Percentiles rank a stretch among this genome's conserved stretches.
These are phyloP conservation scores for Acanthamoeba sp. DNA, from an alignment of 208 protist species.

Conservation along the genomic window DNA sequence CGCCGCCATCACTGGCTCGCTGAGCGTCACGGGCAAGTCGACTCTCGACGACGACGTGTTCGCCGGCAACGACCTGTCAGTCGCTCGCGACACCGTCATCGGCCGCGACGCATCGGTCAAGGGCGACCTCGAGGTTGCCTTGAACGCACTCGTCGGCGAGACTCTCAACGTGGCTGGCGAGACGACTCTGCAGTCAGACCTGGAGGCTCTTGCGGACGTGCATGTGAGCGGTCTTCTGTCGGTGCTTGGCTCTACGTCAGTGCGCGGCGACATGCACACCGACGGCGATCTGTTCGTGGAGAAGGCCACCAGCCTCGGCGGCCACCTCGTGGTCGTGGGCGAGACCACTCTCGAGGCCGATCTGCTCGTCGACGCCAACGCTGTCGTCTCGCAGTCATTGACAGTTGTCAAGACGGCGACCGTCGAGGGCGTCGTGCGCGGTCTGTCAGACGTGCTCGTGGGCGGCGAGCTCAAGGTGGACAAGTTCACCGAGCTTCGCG, in stretches of 20 bases:
- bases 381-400: background rate
- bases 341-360: background rate
- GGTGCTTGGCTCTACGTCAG: too few species aligned
- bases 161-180: background rate
- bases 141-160: background rate
- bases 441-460: background rate
- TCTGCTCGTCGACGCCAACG: background rate
- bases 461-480: conserved; percentile 33
- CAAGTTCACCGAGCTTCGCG: conserved; percentile 55
- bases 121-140: background rate
- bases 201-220: background rate
- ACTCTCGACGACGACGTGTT: background rate
- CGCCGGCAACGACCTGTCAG: background rate
- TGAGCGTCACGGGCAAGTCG: background rate
- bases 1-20: background rate
- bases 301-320: background rate
- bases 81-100: background rate
- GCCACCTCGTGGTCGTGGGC: background rate
- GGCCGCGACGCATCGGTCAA: background rate
- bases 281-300: background rate
- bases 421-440: background rate
- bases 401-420: background rate
- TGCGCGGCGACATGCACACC: conserved; percentile 5
- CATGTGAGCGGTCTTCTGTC: background rate
- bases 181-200: background rate